A percentile compares a stretch with the other conserved stretches of the same genome.
Evolutionary conservation across 179 eudicot genomes (phyloP).

Genomic region (Spinacia oleracea): DNA sequence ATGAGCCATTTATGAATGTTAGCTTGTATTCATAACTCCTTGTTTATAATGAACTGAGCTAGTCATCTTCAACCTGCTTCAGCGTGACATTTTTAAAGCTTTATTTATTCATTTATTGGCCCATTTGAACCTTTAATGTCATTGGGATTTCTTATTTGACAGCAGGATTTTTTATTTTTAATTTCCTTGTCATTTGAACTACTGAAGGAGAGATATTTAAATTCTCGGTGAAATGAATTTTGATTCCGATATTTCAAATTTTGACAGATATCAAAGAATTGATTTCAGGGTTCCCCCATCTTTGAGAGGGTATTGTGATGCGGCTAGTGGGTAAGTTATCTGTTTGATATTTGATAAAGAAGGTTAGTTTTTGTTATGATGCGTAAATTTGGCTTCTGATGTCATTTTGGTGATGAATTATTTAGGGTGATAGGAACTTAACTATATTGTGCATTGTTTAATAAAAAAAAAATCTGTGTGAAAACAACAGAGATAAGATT

Average conservation of each 20-base stretch:
- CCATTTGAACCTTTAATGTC: not conserved
- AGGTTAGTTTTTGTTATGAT: not conserved
- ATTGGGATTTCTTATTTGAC: not conserved
- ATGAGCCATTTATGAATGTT: too few species aligned
- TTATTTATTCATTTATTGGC: not conserved
- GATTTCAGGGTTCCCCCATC: conserved; percentile 84
- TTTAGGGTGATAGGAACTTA: not conserved
- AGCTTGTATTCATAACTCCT: not conserved
- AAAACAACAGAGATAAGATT: not conserved
- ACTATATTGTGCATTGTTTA: conserved; percentile 12
- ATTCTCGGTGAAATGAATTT: not conserved
- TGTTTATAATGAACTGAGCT: not conserved
- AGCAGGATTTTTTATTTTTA: not conserved
- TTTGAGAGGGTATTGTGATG: conserved; percentile 64
- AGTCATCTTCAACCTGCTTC: not conserved
- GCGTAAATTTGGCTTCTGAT: conserved; percentile 16
- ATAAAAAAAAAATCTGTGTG: too few species aligned
- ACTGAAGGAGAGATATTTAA: not conserved
- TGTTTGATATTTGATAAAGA: not conserved
- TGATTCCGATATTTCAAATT: conserved; percentile 14
- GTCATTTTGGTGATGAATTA: not conserved
- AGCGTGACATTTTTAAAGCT: too few species aligned
- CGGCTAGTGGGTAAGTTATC: conserved; percentile 53
- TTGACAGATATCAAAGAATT: conserved; percentile 75
- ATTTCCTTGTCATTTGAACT: not conserved